Evolutionary conservation across 140 eudicot species (phyloP), one percentile per base, ranked within the genome.

Genomic region (Erigeron philadelphicus): DNA sequence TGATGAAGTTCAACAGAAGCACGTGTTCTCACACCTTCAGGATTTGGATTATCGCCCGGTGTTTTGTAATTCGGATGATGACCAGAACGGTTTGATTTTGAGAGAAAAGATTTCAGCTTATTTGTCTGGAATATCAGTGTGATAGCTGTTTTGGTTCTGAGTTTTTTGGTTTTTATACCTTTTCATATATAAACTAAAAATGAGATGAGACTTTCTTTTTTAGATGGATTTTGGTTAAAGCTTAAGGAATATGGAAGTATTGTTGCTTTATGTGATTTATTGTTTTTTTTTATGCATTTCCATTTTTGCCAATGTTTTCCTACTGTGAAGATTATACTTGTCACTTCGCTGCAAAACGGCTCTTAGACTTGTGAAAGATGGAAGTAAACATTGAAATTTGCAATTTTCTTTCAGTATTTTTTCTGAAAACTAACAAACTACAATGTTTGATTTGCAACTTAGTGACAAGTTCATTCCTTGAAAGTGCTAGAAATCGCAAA

Each of bases 1-100:
- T 11, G 95, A 88, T 46, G 81, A 79, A 25, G 87, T 88, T 67
- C 92, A 83, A 74, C 76, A 72, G 35, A 81, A 40, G 48, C 65
- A 79, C 13, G 67, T 58, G 17, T 73, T 81, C 67, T 73, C 82
- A 2, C 53, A 67, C 53, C 50, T 48, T 1, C 77, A 66, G 16
- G 91, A 80, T 61, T 63, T 75, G 42, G 75, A 74, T 44, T 81
- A 83, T 25, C 64, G 71, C 47, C 85, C 68, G 9, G 84, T 70
- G 45, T 3, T 68, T 53, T 79, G 80, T 66, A 64, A 75, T n/a
- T 59, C 74, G 2, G 66, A 48, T 61, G 68, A 59, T 57, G 89
- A 81, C 64, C 48, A 72, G 48, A 62, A 65, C 65, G 95, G 84
- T 63, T 55, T 72, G 0, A 38, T 45, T 49, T 47, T 73, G 68